Percentiles rank a stretch among this genome's conserved stretches.
Conservation (phyloP, 768 basidiomycete genomes). For the Leccinum obscurum region DNA sequence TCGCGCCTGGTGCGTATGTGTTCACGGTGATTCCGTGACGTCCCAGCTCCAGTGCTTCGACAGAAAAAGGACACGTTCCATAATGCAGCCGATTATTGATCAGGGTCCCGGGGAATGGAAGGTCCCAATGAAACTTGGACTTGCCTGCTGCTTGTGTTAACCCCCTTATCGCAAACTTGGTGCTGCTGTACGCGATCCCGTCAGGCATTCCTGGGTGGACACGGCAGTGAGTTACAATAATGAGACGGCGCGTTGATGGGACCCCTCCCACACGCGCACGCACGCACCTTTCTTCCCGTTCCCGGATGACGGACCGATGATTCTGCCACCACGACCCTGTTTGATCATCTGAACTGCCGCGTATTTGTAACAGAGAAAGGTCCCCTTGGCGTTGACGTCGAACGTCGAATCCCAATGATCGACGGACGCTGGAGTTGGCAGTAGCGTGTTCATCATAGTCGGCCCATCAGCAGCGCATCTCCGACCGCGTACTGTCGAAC, state of each 20-base stretch:
- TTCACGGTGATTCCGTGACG: constrained; percentile 43
- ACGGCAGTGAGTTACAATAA: neutral
- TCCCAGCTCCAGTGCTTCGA: constrained; percentile 38
- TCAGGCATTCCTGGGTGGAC: constrained; percentile 1
- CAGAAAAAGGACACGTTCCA: neutral
- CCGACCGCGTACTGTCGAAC: neutral
- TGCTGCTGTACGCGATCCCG: neutral
- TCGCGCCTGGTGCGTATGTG: constrained; percentile 33
- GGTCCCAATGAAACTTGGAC: neutral
- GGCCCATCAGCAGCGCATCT: neutral
- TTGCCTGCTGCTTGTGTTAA: constrained; percentile 24
- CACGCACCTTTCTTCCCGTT: neutral
- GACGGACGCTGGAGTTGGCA: constrained; percentile 22
- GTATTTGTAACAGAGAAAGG: constrained; percentile 37
- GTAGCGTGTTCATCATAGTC: neutral
- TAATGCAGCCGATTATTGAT: neutral
- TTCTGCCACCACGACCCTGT: constrained; percentile 40
- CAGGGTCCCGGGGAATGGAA: neutral
- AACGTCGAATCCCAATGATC: constrained; percentile 35
- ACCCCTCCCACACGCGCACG: no score
- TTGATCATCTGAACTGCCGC: constrained; percentile 41
- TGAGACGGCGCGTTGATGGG: constrained; percentile 2
- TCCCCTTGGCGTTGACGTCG: constrained; percentile 36
- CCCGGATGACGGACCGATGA: constrained; percentile 22
- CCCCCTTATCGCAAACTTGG: constrained; percentile 26